These are phyloP conservation scores for Candida koratica DNA, from an alignment of 805 yeast species.

Conservation along the genomic window DNA sequence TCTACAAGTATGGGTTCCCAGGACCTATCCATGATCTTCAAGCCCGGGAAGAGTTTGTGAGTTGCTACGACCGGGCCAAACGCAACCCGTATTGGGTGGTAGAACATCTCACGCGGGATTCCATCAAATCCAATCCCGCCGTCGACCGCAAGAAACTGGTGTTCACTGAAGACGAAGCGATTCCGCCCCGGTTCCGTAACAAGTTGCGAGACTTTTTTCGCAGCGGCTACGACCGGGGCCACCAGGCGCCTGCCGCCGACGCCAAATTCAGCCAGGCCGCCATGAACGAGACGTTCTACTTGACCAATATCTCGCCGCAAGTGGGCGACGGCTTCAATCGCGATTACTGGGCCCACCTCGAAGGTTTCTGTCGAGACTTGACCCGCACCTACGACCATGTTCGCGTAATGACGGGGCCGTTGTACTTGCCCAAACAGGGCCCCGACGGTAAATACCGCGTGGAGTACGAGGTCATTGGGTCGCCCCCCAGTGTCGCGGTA, in stretches of 20 bases:
- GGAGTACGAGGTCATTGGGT: slow-evolving; percentile 87
- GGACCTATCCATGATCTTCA: slow-evolving; percentile 89
- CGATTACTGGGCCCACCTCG: slow-evolving; percentile 96
- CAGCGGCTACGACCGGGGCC: slow-evolving; percentile 95
- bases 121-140: slow-evolving; percentile 46
- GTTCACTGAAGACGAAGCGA: slow-evolving; percentile 80
- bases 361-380: slow-evolving; percentile 77
- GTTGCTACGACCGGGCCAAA: slow-evolving; percentile 80
- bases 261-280: slow-evolving; percentile 88
- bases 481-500: slow-evolving; percentile 94
- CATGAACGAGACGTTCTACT: slow-evolving; percentile 89
- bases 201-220: slow-evolving; percentile 82
- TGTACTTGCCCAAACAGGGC: slow-evolving; percentile 75
- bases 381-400: slow-evolving; percentile 71
- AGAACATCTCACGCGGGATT: slow-evolving; percentile 80
- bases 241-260: slow-evolving; percentile 96
- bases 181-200: slow-evolving; percentile 76
- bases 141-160: slow-evolving; percentile 79
- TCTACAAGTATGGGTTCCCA: slow-evolving; percentile 90
- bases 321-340: slow-evolving; percentile 97
- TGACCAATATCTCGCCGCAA: slow-evolving; percentile 93
- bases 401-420: slow-evolving; percentile 88
- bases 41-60: slow-evolving; percentile 68
- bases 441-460: slow-evolving; percentile 86
- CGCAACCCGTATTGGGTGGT: slow-evolving; percentile 87